Percentiles rank a stretch among this genome's conserved stretches.
phyloP scores from a whole-genome alignment of 1,284 basidiomycete species.

The Cutaneotrichosporon sp. region DNA sequence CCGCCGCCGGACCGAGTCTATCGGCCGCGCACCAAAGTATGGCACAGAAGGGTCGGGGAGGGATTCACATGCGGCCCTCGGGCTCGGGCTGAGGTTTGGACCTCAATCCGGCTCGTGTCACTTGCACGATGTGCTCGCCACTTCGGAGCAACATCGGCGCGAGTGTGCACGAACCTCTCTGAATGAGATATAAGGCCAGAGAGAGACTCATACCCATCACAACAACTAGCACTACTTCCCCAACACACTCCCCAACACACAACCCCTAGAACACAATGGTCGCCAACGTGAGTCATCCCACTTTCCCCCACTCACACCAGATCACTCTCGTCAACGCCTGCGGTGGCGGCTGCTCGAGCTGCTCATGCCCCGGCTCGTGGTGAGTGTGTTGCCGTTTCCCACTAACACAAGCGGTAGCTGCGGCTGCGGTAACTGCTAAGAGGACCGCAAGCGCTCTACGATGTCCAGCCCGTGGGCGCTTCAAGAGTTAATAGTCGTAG shows the following conservation, averaged over 20 bases:
- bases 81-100: too few species aligned
- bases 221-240: background rate
- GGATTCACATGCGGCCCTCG: too few species aligned
- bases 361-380: background rate
- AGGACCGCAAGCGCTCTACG: background rate
- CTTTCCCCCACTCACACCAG: background rate
- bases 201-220: too few species aligned
- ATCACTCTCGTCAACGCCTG: slow-evolving; percentile 4
- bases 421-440: background rate
- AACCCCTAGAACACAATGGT: background rate
- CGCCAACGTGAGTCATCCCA: background rate
- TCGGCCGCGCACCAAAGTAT: too few species aligned
- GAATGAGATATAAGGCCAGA: too few species aligned
- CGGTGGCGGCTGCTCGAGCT: background rate
- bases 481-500: background rate
- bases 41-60: too few species aligned
- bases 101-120: too few species aligned
- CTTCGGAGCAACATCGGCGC: too few species aligned
- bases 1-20: too few species aligned
- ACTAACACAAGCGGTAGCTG: background rate
- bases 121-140: too few species aligned
- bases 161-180: too few species aligned
- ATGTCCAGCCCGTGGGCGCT: slow-evolving; percentile 6
- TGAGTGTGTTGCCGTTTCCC: background rate
- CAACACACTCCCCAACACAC: too few species aligned